phyloP scores from a whole-genome alignment of 768 basidiomycete genomes.

The Lactarius deliciosus region DNA sequence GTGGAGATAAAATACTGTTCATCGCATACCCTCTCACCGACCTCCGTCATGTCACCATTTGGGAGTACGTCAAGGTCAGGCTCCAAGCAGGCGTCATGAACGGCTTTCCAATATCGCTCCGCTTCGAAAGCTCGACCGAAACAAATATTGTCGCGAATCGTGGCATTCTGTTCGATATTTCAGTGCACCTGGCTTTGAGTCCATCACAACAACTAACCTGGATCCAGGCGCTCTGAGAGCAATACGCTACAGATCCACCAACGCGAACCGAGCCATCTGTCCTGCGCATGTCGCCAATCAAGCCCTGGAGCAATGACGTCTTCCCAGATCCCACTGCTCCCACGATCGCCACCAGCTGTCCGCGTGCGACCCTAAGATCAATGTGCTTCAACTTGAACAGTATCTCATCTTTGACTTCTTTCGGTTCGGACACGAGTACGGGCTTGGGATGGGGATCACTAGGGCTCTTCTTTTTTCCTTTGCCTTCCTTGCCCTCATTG shows the following conservation, averaged over 20 bases:
- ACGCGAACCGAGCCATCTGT: slow-evolving; percentile 66
- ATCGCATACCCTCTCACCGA: slow-evolving; percentile 60
- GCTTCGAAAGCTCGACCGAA: slow-evolving; percentile 85
- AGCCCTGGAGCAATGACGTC: slow-evolving; percentile 66
- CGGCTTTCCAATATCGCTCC: slow-evolving; percentile 76
- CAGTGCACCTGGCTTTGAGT: slow-evolving; percentile 6
- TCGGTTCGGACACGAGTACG: slow-evolving; percentile 23
- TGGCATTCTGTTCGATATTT: slow-evolving; percentile 56
- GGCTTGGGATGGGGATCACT: slow-evolving; percentile 19
- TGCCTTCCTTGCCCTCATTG: slow-evolving; percentile 35
- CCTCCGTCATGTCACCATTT: slow-evolving; percentile 79
- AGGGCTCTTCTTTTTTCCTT: slow-evolving; percentile 20
- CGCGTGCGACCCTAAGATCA: slow-evolving; percentile 66
- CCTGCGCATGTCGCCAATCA: slow-evolving; percentile 82
- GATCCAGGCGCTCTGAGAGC: slow-evolving; percentile 89
- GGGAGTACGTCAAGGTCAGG: slow-evolving; percentile 77
- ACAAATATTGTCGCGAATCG: slow-evolving; percentile 84
- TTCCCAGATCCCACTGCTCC: slow-evolving; percentile 73
- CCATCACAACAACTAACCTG: slow-evolving; percentile 45
- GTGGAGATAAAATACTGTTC: background rate
- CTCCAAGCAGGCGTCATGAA: slow-evolving; percentile 75
- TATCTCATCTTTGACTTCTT: slow-evolving; percentile 38
- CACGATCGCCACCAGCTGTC: slow-evolving; percentile 81
- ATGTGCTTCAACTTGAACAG: slow-evolving; percentile 69
- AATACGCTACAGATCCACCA: slow-evolving; percentile 78